phyloP scores from a whole-genome alignment of 495 filamentous ascomycete genomes.

The Schizothecium vesticola region DNA sequence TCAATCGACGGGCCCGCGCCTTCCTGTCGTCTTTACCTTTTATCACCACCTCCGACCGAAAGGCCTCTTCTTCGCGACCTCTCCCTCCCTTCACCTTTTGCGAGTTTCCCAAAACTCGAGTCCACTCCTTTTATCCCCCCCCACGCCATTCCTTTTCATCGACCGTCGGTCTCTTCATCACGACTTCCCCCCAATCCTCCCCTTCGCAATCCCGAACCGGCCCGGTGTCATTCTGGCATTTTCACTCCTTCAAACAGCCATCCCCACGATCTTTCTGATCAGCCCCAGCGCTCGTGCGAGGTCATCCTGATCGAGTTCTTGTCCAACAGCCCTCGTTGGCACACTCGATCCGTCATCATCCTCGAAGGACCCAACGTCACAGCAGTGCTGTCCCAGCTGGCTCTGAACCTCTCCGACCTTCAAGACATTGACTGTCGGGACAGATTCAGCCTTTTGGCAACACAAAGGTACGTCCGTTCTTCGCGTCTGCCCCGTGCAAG shows the following conservation, averaged over 20 bases:
- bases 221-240: conserved; percentile 26
- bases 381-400: conserved; percentile 38
- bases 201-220: conserved; percentile 3
- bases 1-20: conserved; percentile 10
- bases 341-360: conserved; percentile 26
- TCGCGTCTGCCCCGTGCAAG: neutral
- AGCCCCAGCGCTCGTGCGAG: conserved; percentile 12
- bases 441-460: conserved; percentile 4
- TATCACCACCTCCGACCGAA: conserved; percentile 13
- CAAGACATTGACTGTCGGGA: conserved; percentile 7
- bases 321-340: conserved; percentile 26
- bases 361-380: conserved; percentile 33
- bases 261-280: conserved; percentile 7
- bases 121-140: conserved; percentile 35
- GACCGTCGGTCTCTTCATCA: conserved; percentile 9
- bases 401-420: conserved; percentile 25
- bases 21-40: conserved; percentile 11
- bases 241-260: conserved; percentile 24
- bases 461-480: conserved; percentile 14
- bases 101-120: conserved; percentile 19
- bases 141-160: conserved; percentile 8
- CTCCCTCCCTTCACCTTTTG: conserved; percentile 21
- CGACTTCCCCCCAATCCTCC: conserved; percentile 1
- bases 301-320: conserved; percentile 31
- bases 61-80: conserved; percentile 17